Base-by-base conservation (phyloP, 2,329 filamentous ascomycete species). In the Fusarium cyanostomum region DNA sequence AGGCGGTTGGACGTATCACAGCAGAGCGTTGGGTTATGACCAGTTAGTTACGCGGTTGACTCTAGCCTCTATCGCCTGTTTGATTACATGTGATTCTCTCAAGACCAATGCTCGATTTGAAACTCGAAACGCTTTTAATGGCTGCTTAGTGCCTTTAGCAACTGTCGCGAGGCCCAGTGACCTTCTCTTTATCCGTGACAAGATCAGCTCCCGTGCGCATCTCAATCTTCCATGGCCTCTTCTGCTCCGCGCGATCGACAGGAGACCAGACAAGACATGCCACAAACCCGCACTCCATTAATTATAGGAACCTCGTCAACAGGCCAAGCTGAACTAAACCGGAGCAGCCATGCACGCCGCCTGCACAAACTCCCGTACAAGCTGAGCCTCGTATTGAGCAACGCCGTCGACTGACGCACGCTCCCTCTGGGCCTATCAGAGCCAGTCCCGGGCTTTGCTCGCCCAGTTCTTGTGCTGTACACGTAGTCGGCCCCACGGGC, bases 371-470 rank as follows among this genome's bases (percentile, higher is more conserved):
- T 39, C 57, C 57, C 48, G 57, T 68, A 26, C 42, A 48, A 65
- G 44, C 60, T 52, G 51, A 59, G 49, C 31, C 62, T 68, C 65
- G 65, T 68, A 63, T 68, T 43, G 21, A 31, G 6, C 33, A 33
- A 38, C 45, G 51, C 12, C n/a, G 13, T 16, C 33, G 8, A 18
- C 15, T 21, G 18, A 33, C 12, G 41, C 44, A 16, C 13, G 34
- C 33, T 13, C 24, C 31, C 35, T 28, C 21, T 33, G 26, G 24
- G 13, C 45, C 26, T n/a, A 27, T 13, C 43, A 58, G 31, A 58
- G 30, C n/a, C 18, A 33, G 37, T 28, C 38, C 41, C 39, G 39
- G 49, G 16, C 24, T 35, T 28, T 27, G 37, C 35, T 46, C 42
- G 37, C 35, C 39, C 42, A 24, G 18, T 24, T 16, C 15, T 45